Base-by-base conservation (phyloP, 345 rosid species). In the Eucalyptus polyanthemos region DNA sequence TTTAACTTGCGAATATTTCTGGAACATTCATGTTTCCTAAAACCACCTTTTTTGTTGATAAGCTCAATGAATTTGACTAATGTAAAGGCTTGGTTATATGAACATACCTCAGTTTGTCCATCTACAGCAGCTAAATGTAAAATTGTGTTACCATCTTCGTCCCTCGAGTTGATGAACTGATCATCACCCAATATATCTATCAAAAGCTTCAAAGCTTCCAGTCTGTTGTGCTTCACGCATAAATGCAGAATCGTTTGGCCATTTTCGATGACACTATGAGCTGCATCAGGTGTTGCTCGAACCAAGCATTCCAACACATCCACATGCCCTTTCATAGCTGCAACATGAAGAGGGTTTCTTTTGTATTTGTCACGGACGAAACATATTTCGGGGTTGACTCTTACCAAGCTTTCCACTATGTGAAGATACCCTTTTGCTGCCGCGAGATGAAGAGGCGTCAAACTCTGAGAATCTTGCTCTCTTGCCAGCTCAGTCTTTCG, bases 401-500 rank as follows among this genome's bases (percentile, higher is more conserved):
- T 14, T 19, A 90, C n/a, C 65, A 90, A n/a, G 54, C 31, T 62
- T 40, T 27, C 31, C 47, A 87, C 91, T 13, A 90, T 87, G 42
- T 88, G 47, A 7, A 10, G 15, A 1, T 87, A 89, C 65, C 91
- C 91, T 87, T 88, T 89, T 45, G 91, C 90, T 9, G 89, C 76
- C 5, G 92, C 88, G 16, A 87, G 87, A 88, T 91, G 92, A 88
- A 91, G 89, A 87, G 91, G 90, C 2, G 89, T 76, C 4, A 6
- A 80, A 9, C 86, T 17, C 6, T 87, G 89, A n/a, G 92, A 90
- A 80, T 85, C 88, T 21, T 83, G 29, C 87, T 44, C 89, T 21
- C 12, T 47, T 50, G 88, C 90, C 4, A 91, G 86, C 50, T 87
- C 60, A 16, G 88, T 50, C 51, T 50, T 88, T 17, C 14, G 88